Evolutionary conservation across 139 green algal genomes (phyloP), one percentile per base, ranked within the genome.

Genomic region (Tetraselmis chui): DNA sequence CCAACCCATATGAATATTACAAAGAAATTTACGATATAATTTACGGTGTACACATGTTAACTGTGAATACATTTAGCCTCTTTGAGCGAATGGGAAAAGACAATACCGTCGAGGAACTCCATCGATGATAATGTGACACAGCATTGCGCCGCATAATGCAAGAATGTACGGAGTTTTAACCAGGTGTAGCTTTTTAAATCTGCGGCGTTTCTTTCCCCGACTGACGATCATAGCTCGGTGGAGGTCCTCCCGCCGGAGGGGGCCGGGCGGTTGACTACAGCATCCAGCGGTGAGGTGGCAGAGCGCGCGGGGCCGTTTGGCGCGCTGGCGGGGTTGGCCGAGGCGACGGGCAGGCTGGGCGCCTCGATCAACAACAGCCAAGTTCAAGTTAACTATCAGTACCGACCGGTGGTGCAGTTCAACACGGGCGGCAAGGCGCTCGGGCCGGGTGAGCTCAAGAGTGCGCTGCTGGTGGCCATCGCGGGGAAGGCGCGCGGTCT

Each of bases 321-420:
- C 11, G 11, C 45, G 45, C 45, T 67, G 45, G 45, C 45, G 45
- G 45, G 45, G 45, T 18, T 67, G 45, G 45, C 45, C 11, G 45
- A 67, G 45, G 45, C 45, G 11, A 67, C 45, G 11, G 18, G 45
- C 45, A 5, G 45, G 11, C 45, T 67, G 45, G 45, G 45, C 45
- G 45, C 45, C 45, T 25, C 11, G 11, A 67, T 67, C 45, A 67
- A 5, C 5, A 67, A 67, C 45, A 67, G 45, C 45, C 45, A 67
- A 18, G 45, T 67, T 18, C 80, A 83, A 74, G 80, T 83, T 1
- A 83, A 83, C 80, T 83, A 83, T 67, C 30, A 82, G 32, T 32
- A 30, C 32, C 77, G 32, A 0, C 31, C 58, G 1, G 30, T 28
- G 45, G 45, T 67, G 45, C 45, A 67, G 58, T 45, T 77, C 80